Evolutionary conservation across 352 stramenopile species (phyloP).

Genomic region (Globisporangium nunn): DNA sequence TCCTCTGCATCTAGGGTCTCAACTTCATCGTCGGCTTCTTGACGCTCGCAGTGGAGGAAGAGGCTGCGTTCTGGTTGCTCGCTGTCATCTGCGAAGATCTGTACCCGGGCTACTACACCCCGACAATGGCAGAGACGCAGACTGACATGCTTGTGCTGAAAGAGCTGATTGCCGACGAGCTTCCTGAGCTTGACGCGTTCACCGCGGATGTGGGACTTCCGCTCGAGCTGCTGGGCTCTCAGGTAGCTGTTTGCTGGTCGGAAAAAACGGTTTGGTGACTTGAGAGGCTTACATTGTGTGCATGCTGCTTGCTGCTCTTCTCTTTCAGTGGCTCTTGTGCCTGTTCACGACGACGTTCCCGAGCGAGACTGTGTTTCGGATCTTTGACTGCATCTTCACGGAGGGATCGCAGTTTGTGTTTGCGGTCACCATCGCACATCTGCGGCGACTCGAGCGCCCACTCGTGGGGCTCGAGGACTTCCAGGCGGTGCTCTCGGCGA

Average conservation of each 20-base stretch:
- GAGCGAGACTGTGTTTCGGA: slow-evolving; percentile 78
- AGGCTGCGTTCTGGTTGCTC: slow-evolving; percentile 86
- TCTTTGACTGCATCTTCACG: slow-evolving; percentile 86
- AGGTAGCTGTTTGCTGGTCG: slow-evolving; percentile 16
- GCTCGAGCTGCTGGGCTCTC: slow-evolving; percentile 82
- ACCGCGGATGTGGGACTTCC: slow-evolving; percentile 67
- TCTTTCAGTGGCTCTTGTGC: slow-evolving; percentile 78
- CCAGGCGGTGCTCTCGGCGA: slow-evolving; percentile 58
- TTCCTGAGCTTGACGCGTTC: slow-evolving; percentile 71
- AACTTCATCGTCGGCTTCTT: slow-evolving; percentile 89
- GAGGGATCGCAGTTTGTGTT: slow-evolving; percentile 82
- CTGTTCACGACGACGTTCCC: slow-evolving; percentile 89
- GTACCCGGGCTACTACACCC: slow-evolving; percentile 85
- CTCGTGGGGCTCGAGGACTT: slow-evolving; percentile 55
- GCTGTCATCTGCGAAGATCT: slow-evolving; percentile 87
- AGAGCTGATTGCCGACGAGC: slow-evolving; percentile 73
- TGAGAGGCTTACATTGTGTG: background rate
- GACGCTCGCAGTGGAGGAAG: slow-evolving; percentile 74
- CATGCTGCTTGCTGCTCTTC: background rate
- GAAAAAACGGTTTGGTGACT: background rate
- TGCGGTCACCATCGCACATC: slow-evolving; percentile 71
- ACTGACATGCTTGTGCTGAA: slow-evolving; percentile 88
- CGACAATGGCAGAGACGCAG: slow-evolving; percentile 85
- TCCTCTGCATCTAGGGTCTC: slow-evolving; percentile 28
- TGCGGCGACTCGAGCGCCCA: slow-evolving; percentile 47